phyloP scores from a whole-genome alignment of 805 yeast genomes.

The Teunomyces barrocoloradensis region DNA sequence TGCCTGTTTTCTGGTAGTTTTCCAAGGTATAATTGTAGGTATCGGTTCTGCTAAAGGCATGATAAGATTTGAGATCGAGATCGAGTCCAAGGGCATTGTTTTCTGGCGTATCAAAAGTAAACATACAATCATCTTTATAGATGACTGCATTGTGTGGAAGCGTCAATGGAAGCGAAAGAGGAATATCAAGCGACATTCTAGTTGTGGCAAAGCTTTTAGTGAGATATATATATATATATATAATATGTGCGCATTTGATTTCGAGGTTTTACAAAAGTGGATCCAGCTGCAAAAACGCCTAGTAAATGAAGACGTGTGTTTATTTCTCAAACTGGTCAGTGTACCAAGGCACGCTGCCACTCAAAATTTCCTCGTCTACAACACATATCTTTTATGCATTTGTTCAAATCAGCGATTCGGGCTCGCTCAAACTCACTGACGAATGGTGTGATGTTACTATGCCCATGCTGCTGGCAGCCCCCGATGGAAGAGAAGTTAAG shows the following conservation, averaged over 20 bases:
- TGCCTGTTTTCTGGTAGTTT: constrained; percentile 54
- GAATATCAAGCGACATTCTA: constrained; percentile 10
- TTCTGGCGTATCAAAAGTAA: constrained; percentile 70
- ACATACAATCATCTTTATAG: constrained; percentile 88
- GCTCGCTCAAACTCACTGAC: constrained; percentile 57
- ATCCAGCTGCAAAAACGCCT: neutral
- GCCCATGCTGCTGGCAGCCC: constrained; percentile 23
- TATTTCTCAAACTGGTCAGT: constrained; percentile 55
- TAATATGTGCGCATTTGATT: neutral
- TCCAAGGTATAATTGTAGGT: constrained; percentile 49
- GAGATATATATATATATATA: neutral
- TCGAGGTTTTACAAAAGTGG: neutral
- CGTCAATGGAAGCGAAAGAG: constrained; percentile 15
- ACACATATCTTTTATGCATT: constrained; percentile 82
- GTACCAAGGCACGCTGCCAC: constrained; percentile 48
- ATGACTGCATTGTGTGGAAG: constrained; percentile 36
- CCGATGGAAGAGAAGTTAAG: constrained; percentile 12
- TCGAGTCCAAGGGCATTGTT: constrained; percentile 56
- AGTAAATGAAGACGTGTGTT: constrained; percentile 22
- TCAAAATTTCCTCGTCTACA: constrained; percentile 55
- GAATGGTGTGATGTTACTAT: constrained; percentile 61
- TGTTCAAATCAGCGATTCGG: constrained; percentile 55
- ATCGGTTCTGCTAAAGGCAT: constrained; percentile 55
- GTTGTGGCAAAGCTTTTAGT: neutral
- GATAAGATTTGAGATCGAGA: constrained; percentile 72